Conservation (phyloP, 805 yeast species). For the Debaryomyces tyrocola region DNA sequence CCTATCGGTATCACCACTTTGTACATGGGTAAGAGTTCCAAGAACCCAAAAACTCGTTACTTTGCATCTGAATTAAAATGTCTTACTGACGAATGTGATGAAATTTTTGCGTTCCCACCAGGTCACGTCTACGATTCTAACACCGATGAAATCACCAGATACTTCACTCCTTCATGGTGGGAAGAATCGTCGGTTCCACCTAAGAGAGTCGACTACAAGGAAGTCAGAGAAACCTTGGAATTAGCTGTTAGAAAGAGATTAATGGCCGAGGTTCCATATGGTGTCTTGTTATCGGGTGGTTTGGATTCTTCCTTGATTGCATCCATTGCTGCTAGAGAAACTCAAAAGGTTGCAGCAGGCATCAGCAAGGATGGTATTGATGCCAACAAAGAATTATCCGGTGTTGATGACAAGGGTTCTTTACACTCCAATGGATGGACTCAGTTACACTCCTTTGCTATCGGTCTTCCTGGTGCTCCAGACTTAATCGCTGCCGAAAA, state of each 20-base stretch:
- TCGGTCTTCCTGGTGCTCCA: slow-evolving; percentile 97
- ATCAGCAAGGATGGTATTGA: slow-evolving; percentile 49
- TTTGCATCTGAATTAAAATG: slow-evolving; percentile 96
- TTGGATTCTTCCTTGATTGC: slow-evolving; percentile 96
- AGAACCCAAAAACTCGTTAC: slow-evolving; percentile 72
- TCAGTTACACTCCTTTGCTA: slow-evolving; percentile 90
- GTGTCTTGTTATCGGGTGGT: slow-evolving; percentile 96
- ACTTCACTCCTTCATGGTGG: slow-evolving; percentile 95
- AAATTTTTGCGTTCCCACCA: slow-evolving; percentile 93
- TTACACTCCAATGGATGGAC: slow-evolving; percentile 76
- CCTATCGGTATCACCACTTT: slow-evolving; percentile 97
- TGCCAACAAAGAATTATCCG: slow-evolving; percentile 75
- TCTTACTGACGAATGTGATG: slow-evolving; percentile 91
- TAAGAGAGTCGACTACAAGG: slow-evolving; percentile 68
- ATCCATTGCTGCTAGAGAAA: slow-evolving; percentile 95
- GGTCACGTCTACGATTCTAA: slow-evolving; percentile 95
- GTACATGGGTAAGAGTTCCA: slow-evolving; percentile 84
- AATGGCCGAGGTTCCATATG: slow-evolving; percentile 99
- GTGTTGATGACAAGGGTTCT: slow-evolving; percentile 88
- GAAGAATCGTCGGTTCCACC: slow-evolving; percentile 76
- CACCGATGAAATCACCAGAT: slow-evolving; percentile 82
- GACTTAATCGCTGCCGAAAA: slow-evolving; percentile 94
- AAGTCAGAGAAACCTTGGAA: slow-evolving; percentile 80
- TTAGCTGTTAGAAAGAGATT: slow-evolving; percentile 97
- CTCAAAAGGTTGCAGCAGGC: slow-evolving; percentile 65